These are phyloP conservation scores for Mycogone perniciosa DNA, from an alignment of 2,329 filamentous ascomycete genomes.

Conservation along the genomic window DNA sequence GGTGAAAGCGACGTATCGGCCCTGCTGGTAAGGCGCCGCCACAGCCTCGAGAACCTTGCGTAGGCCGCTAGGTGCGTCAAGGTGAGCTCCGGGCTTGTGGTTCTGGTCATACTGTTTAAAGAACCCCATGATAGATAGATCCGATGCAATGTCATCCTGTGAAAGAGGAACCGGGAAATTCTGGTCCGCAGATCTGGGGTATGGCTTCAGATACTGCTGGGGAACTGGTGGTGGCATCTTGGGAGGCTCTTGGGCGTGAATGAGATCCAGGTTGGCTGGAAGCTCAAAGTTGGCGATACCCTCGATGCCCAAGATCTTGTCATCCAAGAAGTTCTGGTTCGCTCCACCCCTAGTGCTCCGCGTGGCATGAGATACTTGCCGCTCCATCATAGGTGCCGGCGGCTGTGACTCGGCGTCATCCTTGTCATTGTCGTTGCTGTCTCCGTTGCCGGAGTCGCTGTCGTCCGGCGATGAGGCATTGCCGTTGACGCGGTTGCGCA, in stretches of 20 bases:
- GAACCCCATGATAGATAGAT: constrained; percentile 52
- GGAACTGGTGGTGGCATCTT: constrained; percentile 53
- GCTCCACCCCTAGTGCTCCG: constrained; percentile 53
- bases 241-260: constrained; percentile 47
- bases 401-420: constrained; percentile 41
- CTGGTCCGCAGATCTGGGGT: constrained; percentile 47
- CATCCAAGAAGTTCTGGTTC: constrained; percentile 50
- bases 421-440: constrained; percentile 44
- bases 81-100: constrained; percentile 48
- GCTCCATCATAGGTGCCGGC: constrained; percentile 54
- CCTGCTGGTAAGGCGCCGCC: constrained; percentile 40
- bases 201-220: constrained; percentile 53
- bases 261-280: constrained; percentile 51
- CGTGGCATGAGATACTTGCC: constrained; percentile 57
- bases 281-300: constrained; percentile 54
- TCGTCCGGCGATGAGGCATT: constrained; percentile 44
- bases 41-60: constrained; percentile 52
- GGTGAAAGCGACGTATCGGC: constrained; percentile 43
- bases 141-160: constrained; percentile 46
- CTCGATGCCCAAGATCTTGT: constrained; percentile 54
- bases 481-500: constrained; percentile 51
- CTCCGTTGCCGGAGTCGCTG: constrained; percentile 47
- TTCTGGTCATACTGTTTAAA: constrained; percentile 50
- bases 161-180: constrained; percentile 49
- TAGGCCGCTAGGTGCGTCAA: constrained; percentile 48